Evolutionary conservation across 208 protist species (phyloP), one percentile per base, ranked within the genome.

Genomic region (Trypanosoma caninum): DNA sequence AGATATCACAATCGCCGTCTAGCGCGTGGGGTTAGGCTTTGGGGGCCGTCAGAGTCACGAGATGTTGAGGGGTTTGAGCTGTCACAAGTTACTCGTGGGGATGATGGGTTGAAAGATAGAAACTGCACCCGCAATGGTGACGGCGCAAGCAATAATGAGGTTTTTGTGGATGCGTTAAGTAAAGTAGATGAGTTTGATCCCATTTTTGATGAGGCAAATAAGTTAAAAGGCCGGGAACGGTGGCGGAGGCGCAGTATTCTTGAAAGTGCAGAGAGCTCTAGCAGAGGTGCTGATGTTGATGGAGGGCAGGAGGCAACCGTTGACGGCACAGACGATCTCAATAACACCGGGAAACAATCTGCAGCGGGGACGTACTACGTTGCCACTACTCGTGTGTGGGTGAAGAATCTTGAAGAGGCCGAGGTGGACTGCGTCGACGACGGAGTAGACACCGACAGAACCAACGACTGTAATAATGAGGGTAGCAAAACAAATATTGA

Each of bases 31-130:
- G 23, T 91, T 14, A 76, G 75, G 13, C 69, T 91, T 10, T 80
- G 72, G 53, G 80, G 78, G 23, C 60, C 59, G 2, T 65, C 69
- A 30, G 33, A 74, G 20, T 70, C 77, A 0, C 76, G 83, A 0
- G 69, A 80, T 25, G 79, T 84, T 33, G 77, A 86, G 42, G 74
- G 82, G 42, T 38, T 37, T 7, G 79, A 86, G 25, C 73, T 90
- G 63, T 76, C 72, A 31, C 33, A 66, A 11, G 69, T 52, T 0
- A 63, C 86, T 37, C 59, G 47, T 37, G 77, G 76, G 6, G 83
- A 74, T 13, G 72, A 80, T 34, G 82, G 71, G 76, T 65, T 84
- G 48, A 58, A 16, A 6, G 46, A 33, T 23, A 14, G 58, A 23
- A 41, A 54, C 5, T 38, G 23, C 25, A n/a, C n/a, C n/a, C 34